Evolutionary conservation across 140 eudicot genomes (phyloP), one percentile per base, ranked within the genome.

Genomic region (Cichorium intybus): DNA sequence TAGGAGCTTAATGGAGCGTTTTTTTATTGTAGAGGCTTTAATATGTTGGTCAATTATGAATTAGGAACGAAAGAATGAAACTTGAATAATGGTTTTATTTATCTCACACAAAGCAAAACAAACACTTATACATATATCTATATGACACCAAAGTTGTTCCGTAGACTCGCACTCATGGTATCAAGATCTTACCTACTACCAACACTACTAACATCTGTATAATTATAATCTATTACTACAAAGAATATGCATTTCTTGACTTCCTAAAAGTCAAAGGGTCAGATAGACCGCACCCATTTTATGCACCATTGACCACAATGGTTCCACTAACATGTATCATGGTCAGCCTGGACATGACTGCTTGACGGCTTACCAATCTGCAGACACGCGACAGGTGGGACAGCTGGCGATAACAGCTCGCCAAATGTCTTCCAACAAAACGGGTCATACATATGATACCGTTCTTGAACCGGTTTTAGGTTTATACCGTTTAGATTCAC

Each of bases 361-460:
- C 69, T 71, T 12, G 85, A 72, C 20, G 86, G 82, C 60, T 79
- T 78, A 23, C 95, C 95, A 1, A 70, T 65, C 58, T 68, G 73
- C 54, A 88, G 69, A 73, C 96, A 88, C 35, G 46, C 74, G 2
- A 85, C 77, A 9, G 95, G 85, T 3, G 96, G 96, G 43, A 75
- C 75, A 0, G 89, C 77, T 1, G 83, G 77, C 17, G 96, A 68
- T 53, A 71, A 27, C 60, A 88, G 59, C 70, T 78, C 82, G 11
- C 96, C 95, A 28, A 74, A 88, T 0, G 96, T 74, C 75, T 76
- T 72, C 96, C 94, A 88, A 64, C 95, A 88, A 54, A 74, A 88
- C 3, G 90, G 77, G 55, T 77, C 88, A 35, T 73, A 67, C 12
- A 83, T 22, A 29, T 66, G 83, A 64, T 80, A 68, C 39, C 45